Evolutionary conservation across 768 basidiomycete genomes (phyloP).

Genomic region (Hericium erinaceus): DNA sequence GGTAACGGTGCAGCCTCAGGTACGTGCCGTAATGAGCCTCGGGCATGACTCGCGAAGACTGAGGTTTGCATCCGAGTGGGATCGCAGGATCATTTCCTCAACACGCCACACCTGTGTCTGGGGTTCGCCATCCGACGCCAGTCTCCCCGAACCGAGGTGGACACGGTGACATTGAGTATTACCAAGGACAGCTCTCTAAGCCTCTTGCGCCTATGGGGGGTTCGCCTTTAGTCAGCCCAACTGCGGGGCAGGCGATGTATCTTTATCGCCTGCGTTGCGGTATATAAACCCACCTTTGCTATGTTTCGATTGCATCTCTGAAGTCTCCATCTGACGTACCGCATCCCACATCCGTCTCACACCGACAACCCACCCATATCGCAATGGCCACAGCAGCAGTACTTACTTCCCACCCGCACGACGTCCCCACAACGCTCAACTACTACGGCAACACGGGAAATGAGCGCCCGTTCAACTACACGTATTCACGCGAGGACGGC

Average conservation of each 20-base stretch:
- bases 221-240: background rate
- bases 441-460: constrained; percentile 20
- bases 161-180: no score
- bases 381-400: constrained; percentile 13
- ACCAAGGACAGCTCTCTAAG: no score
- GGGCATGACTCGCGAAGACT: no score
- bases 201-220: no score
- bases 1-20: no score
- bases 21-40: no score
- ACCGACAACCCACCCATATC: no score
- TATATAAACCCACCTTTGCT: background rate
- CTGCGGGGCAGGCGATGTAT: background rate
- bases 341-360: background rate
- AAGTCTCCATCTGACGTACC: background rate
- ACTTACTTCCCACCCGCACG: constrained; percentile 19
- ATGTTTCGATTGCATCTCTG: background rate
- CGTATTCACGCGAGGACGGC: constrained; percentile 20
- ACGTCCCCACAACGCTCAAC: constrained; percentile 30
- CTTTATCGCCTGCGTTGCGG: background rate
- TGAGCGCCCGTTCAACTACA: constrained; percentile 28
- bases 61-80: no score
- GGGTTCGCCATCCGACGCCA: background rate
- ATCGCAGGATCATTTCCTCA: background rate
- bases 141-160: no score
- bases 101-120: background rate